Conservation (phyloP, 1,284 basidiomycete genomes). For the Neonothopanus nambi region DNA sequence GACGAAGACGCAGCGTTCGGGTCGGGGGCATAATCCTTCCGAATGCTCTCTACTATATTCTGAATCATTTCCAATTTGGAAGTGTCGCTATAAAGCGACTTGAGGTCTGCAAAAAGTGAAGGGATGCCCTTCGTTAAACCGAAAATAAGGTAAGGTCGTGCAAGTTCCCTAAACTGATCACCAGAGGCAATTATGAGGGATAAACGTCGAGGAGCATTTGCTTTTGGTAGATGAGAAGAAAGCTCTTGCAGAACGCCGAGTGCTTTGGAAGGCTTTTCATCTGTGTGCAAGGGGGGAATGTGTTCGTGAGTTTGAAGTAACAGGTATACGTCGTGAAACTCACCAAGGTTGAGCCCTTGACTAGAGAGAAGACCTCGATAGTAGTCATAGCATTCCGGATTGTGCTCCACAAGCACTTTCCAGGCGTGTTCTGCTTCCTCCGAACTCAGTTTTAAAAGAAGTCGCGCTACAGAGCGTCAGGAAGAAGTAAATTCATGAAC, state of each 20-base stretch:
- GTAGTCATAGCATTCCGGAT: constrained; percentile 83
- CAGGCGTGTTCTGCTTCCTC: constrained; percentile 80
- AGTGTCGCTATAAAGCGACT: constrained; percentile 74
- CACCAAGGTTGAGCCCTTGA: constrained; percentile 69
- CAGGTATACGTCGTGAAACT: constrained; percentile 21
- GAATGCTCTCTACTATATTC: constrained; percentile 64
- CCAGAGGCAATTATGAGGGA: constrained; percentile 68
- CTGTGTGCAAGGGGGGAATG: constrained; percentile 27
- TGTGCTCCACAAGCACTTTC: constrained; percentile 80
- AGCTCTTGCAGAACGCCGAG: constrained; percentile 63
- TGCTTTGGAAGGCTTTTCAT: constrained; percentile 54
- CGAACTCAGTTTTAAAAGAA: constrained; percentile 66
- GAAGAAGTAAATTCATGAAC: constrained; percentile 16
- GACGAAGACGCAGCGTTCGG: constrained; percentile 28
- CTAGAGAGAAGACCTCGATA: constrained; percentile 75
- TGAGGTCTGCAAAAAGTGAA: constrained; percentile 92
- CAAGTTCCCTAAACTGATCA: constrained; percentile 64
- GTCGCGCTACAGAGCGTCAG: constrained; percentile 51
- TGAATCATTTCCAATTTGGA: constrained; percentile 73
- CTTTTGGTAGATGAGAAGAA: constrained; percentile 61
- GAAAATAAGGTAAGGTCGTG: constrained; percentile 68
- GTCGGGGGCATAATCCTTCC: constrained; percentile 33
- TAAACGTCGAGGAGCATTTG: constrained; percentile 74
- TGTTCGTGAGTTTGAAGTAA: not conserved
- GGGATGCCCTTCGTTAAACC: constrained; percentile 88